Base-by-base conservation (phyloP, 2,329 filamentous ascomycete genomes). In the Decorospora gaudefroyi region DNA sequence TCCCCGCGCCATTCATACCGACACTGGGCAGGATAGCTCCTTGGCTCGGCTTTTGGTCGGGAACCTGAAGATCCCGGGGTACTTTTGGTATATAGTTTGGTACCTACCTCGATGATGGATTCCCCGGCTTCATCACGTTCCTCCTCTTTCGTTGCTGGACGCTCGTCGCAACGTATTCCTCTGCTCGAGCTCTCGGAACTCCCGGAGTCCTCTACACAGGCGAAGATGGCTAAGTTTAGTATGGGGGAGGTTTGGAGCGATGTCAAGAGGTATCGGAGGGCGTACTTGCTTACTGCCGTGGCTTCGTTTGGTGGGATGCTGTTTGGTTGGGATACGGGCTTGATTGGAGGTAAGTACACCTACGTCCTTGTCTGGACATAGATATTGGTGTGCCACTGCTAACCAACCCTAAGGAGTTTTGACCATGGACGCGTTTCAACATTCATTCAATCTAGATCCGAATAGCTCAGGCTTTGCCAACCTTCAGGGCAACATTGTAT, bases 401-500 rank as follows among this genome's bases (percentile, higher is more conserved):
- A 37, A 49, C 19, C 19, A n/a, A 8, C 9, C 2, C 6, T 17
- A n/a, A 50, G 71, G 71, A 25, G 69, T 74, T 2, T 51, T 75
- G 26, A 73, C 70, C 2, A 74, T 75, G 72, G 61, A 70, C 26
- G 67, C 69, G 2, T 75, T 74, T 53, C 69, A 73, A 37, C 64
- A 74, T 44, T 71, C 65, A 1, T 74, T 74, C 55, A 61, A 59
- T 9, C 64, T 75, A 4, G 51, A 73, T 45, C 47, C 50, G 7
- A 33, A 65, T 0, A 64, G 65, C 25, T 27, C 49, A 1, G 49
- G 65, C 27, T 74, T 71, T 43, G 65, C 65, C 38, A 71, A 70
- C 22, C 53, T 75, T 3, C 70, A 72, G 31, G 72, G 72, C 13
- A 74, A 74, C 49, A 74, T 75, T 26, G 72, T 74, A 0, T 73